Base-by-base conservation (phyloP, 2,329 filamentous ascomycete genomes). In the Ustulina deusta region DNA sequence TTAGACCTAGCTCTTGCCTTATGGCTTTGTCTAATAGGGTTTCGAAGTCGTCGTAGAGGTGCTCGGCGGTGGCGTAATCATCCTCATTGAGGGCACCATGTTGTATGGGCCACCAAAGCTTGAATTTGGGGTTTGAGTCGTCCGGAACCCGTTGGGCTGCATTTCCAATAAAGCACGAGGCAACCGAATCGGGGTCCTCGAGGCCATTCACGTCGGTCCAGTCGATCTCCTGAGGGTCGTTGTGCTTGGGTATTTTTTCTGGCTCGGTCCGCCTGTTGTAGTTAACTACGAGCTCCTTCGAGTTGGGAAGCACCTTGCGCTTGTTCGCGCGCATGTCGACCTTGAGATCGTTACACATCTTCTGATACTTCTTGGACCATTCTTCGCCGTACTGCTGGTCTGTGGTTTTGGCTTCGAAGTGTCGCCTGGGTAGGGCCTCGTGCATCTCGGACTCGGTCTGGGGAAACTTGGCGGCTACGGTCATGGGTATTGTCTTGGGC, bases 251-350 rank as follows among this genome's bases (percentile, higher is more conserved):
- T 68, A 99, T 98, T 56, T 91, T 87, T 73, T 98, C 96, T 6
- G 93, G 91, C 38, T 92, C 89, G 0, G 90, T 92, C 55, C 93
- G 88, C 61, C 92, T 89, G 80, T 99, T 99, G 85, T 93, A 98
- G 77, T 97, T 98, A 71, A 94, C 89, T 1, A 97, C 95, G 66
- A 97, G 85, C 77, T 99, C 96, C 79, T 97, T 97, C 0, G 94
- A 97, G 78, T 98, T 98, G n/a, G 96, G 96, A 57, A 98, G 82
- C 17, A 97, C 94, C 78, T 97, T 92, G 77, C 93, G 90, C 85
- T 98, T 98, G 81, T 97, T 97, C 73, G 90, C 88, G 69, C 95
- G 90, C 93, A 98, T 97, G 59, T 93, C 92, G 2, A 91, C 83
- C 81, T 97, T 97, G 69, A 99, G 88, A 51, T 97, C 94, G 61